Base-by-base conservation (phyloP, 257 asterid genomes). In the Solanum piurae region DNA sequence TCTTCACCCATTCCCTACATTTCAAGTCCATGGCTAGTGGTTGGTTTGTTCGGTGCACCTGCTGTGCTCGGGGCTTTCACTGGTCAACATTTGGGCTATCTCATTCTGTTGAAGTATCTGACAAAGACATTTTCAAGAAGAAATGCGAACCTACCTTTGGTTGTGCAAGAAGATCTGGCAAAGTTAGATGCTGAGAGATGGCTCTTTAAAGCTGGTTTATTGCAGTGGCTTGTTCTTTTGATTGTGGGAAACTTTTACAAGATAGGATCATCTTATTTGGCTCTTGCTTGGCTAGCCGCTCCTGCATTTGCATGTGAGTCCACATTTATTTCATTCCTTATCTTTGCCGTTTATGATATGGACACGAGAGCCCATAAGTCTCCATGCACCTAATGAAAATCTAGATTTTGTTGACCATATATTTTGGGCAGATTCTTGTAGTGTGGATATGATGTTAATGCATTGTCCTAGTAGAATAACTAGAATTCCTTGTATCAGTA, bases 291-390 rank as follows among this genome's bases (percentile, higher is more conserved):
- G 99, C 91, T 96, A 86, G 95, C 91, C 34, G 87, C 95, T 55
- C 99, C 99, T 40, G 99, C 99, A 88, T 95, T 97, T 93, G 97
- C 99, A 71, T 97, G 99, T 97, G 94, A 95, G 99, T 94, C 87
- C 37, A 84, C 6, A 72, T 80, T 79, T 86, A 46, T 23, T 88
- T 38, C 69, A 68, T 64, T 89, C 55, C 66, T 44, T 79, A 46
- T 36, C 37, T 27, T 79, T 79, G 40, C 12, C 16, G 20, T 44
- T 79, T 79, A 42, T 25, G 76, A 36, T 36, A 36, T 86, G 79
- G 68, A 55, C 52, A 62, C 27, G 76, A 79, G 64, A 79, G 12
- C 37, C 64, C 84, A 14, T 44, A 27, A 77, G 66, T 42, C 62
- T 40, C 84, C 62, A 25, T 42, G 62, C 36, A 77, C 37, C 64